Percentiles rank a stretch among this genome's conserved stretches.
phyloP scores from a whole-genome alignment of 164 flowering plant species.

The Paratinospora sagittata region DNA sequence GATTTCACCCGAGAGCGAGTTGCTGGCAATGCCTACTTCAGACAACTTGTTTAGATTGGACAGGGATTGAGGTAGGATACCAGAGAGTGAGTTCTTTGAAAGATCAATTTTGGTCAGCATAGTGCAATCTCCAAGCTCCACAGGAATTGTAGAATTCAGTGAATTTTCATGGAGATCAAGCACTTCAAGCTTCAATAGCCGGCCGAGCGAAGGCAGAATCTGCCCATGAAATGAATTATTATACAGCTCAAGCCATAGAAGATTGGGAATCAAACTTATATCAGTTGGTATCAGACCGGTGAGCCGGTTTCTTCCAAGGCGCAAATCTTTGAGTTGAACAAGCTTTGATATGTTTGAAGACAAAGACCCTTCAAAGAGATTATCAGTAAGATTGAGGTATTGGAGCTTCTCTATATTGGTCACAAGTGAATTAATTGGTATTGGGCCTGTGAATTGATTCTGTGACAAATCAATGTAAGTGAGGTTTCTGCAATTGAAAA shows the following conservation, averaged over 20 bases:
- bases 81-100: slow-evolving; percentile 20
- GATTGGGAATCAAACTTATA: slow-evolving; percentile 23
- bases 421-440: slow-evolving; percentile 18
- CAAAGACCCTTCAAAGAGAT: slow-evolving; percentile 26
- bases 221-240: slow-evolving; percentile 27
- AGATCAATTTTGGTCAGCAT: slow-evolving; percentile 30
- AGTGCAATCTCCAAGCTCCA: slow-evolving; percentile 29
- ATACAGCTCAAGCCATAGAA: slow-evolving; percentile 22
- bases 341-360: slow-evolving; percentile 21
- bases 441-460: slow-evolving; percentile 25
- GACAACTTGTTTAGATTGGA: slow-evolving; percentile 14
- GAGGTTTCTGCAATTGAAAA: slow-evolving; percentile 25
- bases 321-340: slow-evolving; percentile 17
- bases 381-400: slow-evolving; percentile 25
- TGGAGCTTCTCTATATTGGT: slow-evolving; percentile 21
- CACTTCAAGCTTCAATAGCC: slow-evolving; percentile 18
- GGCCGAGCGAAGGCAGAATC: slow-evolving; percentile 35
- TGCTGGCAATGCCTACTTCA: slow-evolving; percentile 8
- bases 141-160: slow-evolving; percentile 31
- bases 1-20: slow-evolving; percentile 20
- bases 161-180: slow-evolving; percentile 21
- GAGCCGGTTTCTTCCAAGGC: slow-evolving; percentile 17
- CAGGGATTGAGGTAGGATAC: slow-evolving; percentile 25
- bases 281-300: slow-evolving; percentile 26
- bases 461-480: slow-evolving; percentile 31